Evolutionary conservation across 2,329 filamentous ascomycete species (phyloP).

Genomic region (Phoma herbarum): DNA sequence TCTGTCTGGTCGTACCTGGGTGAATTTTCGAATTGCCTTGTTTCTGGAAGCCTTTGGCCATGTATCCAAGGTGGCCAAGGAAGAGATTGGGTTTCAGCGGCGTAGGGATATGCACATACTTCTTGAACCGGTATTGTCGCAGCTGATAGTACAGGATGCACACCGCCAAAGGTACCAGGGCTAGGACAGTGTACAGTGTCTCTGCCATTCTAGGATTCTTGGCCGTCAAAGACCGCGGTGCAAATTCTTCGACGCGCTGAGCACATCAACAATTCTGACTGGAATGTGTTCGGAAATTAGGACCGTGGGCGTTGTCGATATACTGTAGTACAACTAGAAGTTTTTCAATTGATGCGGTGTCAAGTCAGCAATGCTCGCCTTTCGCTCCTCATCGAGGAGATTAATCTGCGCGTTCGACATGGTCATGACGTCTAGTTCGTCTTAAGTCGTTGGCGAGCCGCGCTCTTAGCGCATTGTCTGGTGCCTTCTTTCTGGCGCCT

Average conservation of each 20-base stretch:
- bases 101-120: conserved; percentile 36
- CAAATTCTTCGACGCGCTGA: background rate
- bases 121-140: conserved; percentile 40
- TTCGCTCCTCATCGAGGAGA: background rate
- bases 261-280: background rate
- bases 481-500: background rate
- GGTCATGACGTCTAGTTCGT: conserved; percentile 1
- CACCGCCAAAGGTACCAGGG: conserved; percentile 29
- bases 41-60: conserved; percentile 39
- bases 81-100: conserved; percentile 34
- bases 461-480: background rate
- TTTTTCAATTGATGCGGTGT: background rate
- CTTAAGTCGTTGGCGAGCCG: background rate
- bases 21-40: conserved; percentile 38
- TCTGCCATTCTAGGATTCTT: conserved; percentile 28
- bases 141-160: conserved; percentile 35
- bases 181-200: conserved; percentile 29
- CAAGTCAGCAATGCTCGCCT: background rate
- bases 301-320: background rate
- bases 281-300: background rate
- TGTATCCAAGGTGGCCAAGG: conserved; percentile 39
- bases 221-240: background rate
- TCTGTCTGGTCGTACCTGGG: conserved; percentile 28
- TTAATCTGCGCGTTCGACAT: background rate
- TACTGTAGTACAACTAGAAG: background rate